Base-by-base conservation (phyloP, 2,329 filamentous ascomycete genomes). In the Colletotrichum godetiae region DNA sequence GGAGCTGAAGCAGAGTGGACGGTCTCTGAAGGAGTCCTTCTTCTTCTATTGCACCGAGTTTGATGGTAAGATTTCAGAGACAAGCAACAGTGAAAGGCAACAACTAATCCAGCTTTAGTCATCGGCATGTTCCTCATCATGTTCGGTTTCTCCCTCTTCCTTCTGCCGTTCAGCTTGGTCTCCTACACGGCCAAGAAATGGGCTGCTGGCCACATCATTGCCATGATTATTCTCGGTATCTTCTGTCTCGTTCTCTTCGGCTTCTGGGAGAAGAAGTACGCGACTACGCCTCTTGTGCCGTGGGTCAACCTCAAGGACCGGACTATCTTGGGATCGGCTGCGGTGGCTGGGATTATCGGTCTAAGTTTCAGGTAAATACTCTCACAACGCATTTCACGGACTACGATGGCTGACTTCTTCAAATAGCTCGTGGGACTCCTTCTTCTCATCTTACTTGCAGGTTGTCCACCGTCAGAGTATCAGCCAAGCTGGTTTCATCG, bases 111-210 rank as follows among this genome's bases (percentile, higher is more conserved):
- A 4, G 27, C 27, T 4, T 27, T 27, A 72, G 68, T 86, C 15
- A 71, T 86, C 35, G 88, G 89, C 6, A 83, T 89, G 29, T 67
- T 90, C 13, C 79, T 91, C 5, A 73, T 89, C 76, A 82, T 85
- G 49, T 81, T 79, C 10, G 88, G 87, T 3, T 84, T 89, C 55
- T 82, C 84, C 12, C 78, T 90, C 15, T 87, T 92, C 76, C 80
- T 92, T 24, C 83, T 92, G 3, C 90, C 90, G 0, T 87, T 92
- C 77, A 90, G 85, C 19, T 80, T 92, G 31, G 85, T 84, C n/a
- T 80, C 82, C 5, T 83, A 81, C 61, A 81, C 84, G 11, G 81
- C 82, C 29, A 77, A 84, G 72, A 75, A 73, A 2, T 88, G 85
- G 86, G 79, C 80, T 53, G 83, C 83, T 12, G 78, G 78, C 58